phyloP scores from a whole-genome alignment of 208 protist species.

The Leishmania turanica region DNA sequence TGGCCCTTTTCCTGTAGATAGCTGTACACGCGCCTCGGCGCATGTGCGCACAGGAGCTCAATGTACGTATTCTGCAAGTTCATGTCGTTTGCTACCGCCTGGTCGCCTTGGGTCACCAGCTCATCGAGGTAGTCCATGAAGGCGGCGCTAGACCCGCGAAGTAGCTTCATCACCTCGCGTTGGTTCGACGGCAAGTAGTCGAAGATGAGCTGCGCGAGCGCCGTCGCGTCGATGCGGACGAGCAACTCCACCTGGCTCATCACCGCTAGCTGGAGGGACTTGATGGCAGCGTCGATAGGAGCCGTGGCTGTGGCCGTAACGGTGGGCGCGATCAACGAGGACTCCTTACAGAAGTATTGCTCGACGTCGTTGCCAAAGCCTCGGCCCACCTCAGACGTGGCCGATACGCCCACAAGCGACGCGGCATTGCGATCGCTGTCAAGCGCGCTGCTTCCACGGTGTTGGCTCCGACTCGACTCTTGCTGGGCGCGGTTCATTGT shows the following conservation, averaged over 20 bases:
- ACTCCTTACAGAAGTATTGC: not conserved
- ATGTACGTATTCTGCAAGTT: constrained; percentile 86
- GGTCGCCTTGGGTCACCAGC: constrained; percentile 60
- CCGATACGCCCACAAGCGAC: not conserved
- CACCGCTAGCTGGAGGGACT: constrained; percentile 50
- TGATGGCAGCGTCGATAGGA: constrained; percentile 19
- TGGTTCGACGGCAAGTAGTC: constrained; percentile 71
- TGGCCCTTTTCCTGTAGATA: constrained; percentile 52
- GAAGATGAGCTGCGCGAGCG: constrained; percentile 74
- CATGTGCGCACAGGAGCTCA: constrained; percentile 70
- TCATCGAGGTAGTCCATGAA: constrained; percentile 80
- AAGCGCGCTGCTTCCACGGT: constrained; percentile 1
- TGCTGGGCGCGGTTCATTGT: constrained; percentile 12
- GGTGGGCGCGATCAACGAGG: not conserved
- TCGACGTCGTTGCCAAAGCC: not conserved
- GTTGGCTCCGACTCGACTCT: constrained; percentile 10
- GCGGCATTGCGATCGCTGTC: not conserved
- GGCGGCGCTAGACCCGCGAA: constrained; percentile 58
- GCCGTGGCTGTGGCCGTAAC: not conserved
- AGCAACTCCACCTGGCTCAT: constrained; percentile 56
- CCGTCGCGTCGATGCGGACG: constrained; percentile 59
- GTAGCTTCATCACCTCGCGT: constrained; percentile 60
- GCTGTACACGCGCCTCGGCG: constrained; percentile 56
- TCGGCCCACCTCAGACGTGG: not conserved
- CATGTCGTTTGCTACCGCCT: constrained; percentile 44